A percentile compares a stretch with the other conserved stretches of the same genome.
phyloP scores from a whole-genome alignment of 1,284 basidiomycete genomes.

The Ustilago loliicola region DNA sequence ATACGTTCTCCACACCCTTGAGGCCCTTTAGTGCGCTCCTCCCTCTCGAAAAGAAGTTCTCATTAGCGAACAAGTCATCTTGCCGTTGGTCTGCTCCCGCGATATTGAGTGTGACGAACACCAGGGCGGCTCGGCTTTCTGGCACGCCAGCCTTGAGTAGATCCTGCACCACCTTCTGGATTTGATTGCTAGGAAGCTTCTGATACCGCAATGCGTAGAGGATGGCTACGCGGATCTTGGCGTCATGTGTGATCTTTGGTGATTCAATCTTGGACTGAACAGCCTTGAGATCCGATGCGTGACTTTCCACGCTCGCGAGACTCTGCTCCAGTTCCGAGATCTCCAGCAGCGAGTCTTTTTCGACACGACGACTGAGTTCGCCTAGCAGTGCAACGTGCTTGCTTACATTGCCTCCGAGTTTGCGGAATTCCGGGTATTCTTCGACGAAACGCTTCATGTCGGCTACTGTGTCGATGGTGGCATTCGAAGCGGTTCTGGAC shows the following conservation, averaged over 20 bases:
- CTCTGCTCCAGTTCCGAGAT: constrained; percentile 97
- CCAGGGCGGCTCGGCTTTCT: constrained; percentile 87
- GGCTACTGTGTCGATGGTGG: constrained; percentile 91
- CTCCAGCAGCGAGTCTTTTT: constrained; percentile 80
- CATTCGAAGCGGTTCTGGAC: constrained; percentile 79
- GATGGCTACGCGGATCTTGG: constrained; percentile 93
- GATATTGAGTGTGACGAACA: constrained; percentile 92
- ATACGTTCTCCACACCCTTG: constrained; percentile 99
- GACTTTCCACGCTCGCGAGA: constrained; percentile 88
- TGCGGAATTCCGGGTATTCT: constrained; percentile 97
- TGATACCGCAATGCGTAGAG: constrained; percentile 95
- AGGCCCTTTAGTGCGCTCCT: constrained; percentile 94
- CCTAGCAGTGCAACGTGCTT: constrained; percentile 98
- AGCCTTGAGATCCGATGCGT: constrained; percentile 80
- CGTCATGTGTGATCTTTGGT: constrained; percentile 79
- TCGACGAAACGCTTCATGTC: constrained; percentile 86
- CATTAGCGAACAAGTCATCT: constrained; percentile 96
- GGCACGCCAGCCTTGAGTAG: constrained; percentile 85
- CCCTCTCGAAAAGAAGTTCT: constrained; percentile 93
- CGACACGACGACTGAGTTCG: constrained; percentile 91
- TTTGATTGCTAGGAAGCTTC: constrained; percentile 86
- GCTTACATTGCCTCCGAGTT: constrained; percentile 95
- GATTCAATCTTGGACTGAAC: constrained; percentile 71
- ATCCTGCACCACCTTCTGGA: constrained; percentile 84
- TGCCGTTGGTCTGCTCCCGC: constrained; percentile 96